Conservation (phyloP, 1,284 basidiomycete genomes). For the Neotropicomus parvogracilis region DNA sequence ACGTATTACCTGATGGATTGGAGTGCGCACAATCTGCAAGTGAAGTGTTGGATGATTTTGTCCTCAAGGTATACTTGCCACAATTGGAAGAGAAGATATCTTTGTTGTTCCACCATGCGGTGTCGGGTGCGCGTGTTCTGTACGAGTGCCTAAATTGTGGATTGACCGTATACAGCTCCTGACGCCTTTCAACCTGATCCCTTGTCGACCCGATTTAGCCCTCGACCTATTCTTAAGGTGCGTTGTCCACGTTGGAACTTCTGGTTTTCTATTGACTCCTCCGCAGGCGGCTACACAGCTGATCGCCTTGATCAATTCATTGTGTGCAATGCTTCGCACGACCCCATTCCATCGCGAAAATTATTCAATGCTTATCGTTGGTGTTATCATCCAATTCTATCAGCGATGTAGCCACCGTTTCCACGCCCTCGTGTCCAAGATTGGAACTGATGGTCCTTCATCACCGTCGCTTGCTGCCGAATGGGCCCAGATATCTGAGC, state of each 20-base stretch:
- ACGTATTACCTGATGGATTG: conserved; percentile 70
- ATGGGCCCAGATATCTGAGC: conserved; percentile 84
- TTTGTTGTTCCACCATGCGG: conserved; percentile 80
- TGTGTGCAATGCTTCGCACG: conserved; percentile 88
- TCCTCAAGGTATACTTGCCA: conserved; percentile 89
- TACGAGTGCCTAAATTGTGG: not conserved
- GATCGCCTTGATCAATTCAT: conserved; percentile 87
- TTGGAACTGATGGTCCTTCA: conserved; percentile 38
- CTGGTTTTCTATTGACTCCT: conserved; percentile 9
- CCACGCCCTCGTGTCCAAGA: conserved; percentile 63
- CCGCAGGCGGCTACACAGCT: conserved; percentile 76
- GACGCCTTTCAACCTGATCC: conserved; percentile 84
- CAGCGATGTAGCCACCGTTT: conserved; percentile 90
- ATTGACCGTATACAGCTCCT: conserved; percentile 46
- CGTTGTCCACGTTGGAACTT: conserved; percentile 13
- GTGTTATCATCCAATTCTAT: conserved; percentile 96
- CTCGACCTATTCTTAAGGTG: conserved; percentile 79
- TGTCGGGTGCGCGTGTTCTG: conserved; percentile 56
- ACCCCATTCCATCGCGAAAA: conserved; percentile 97
- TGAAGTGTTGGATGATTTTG: conserved; percentile 88
- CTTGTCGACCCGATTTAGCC: conserved; percentile 56
- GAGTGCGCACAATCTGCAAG: conserved; percentile 73
- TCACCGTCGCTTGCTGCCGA: conserved; percentile 67
- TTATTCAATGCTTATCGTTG: conserved; percentile 90
- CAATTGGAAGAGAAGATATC: conserved; percentile 95